Evolutionary conservation across 768 basidiomycete species (phyloP).

Genomic region (Mycena alexandri): DNA sequence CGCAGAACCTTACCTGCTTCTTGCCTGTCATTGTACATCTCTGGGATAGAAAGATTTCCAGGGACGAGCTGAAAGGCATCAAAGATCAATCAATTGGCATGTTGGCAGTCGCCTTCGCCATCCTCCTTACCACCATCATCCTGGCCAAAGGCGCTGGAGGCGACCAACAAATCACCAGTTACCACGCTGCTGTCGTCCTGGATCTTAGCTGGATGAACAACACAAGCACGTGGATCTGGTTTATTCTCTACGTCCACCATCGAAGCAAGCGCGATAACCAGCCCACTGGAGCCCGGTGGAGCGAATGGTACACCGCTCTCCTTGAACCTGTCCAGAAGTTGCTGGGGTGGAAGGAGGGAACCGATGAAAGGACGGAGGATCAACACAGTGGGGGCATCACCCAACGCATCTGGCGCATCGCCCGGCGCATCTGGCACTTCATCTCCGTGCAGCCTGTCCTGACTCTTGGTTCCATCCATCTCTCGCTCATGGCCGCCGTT

Average conservation of each 20-base stretch:
- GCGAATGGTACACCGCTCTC: too few species aligned
- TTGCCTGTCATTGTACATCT: not conserved
- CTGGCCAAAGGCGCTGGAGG: not conserved
- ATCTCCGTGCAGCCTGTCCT: too few species aligned
- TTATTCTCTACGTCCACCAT: not conserved
- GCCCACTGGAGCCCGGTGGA: too few species aligned
- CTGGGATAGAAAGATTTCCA: not conserved
- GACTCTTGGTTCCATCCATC: not conserved
- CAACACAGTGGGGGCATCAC: too few species aligned
- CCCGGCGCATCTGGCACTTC: not conserved
- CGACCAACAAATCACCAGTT: not conserved
- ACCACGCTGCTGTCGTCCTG: not conserved
- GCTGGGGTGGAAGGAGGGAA: not conserved
- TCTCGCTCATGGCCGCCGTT: not conserved
- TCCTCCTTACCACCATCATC: not conserved
- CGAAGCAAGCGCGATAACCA: not conserved
- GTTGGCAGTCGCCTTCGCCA: not conserved
- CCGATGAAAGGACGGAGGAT: too few species aligned
- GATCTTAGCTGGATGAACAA: too few species aligned
- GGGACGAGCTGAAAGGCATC: not conserved
- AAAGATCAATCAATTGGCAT: not conserved
- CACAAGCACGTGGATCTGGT: too few species aligned
- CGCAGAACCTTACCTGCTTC: too few species aligned
- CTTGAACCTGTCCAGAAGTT: not conserved
- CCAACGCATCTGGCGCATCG: not conserved